phyloP scores from a whole-genome alignment of 768 basidiomycete species.

The Lactarius pseudohatsudake region DNA sequence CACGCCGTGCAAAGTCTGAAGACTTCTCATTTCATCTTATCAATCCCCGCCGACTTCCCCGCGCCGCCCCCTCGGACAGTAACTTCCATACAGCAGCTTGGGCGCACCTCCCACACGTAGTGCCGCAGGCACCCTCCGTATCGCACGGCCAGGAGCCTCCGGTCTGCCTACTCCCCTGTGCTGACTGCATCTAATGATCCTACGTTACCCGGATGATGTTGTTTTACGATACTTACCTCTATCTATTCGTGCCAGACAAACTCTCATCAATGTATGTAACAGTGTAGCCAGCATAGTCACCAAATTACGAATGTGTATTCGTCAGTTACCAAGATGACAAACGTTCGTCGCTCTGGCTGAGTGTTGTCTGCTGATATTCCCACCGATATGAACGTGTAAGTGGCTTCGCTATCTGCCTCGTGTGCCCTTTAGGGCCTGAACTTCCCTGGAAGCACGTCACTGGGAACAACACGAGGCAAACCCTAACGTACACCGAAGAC shows the following conservation, averaged over 20 bases:
- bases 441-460: slow-evolving; percentile 21
- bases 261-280: slow-evolving; percentile 12
- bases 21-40: slow-evolving; percentile 19
- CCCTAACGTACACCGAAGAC: slow-evolving; percentile 23
- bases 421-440: slow-evolving; percentile 18
- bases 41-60: slow-evolving; percentile 7
- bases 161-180: neutral
- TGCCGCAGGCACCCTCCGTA: slow-evolving; percentile 8
- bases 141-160: slow-evolving; percentile 10
- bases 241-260: slow-evolving; percentile 13
- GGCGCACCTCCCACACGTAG: slow-evolving; percentile 22
- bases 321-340: slow-evolving; percentile 20
- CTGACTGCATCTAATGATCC: slow-evolving; percentile 12
- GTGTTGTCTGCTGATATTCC: slow-evolving; percentile 22
- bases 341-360: neutral
- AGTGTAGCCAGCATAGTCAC: slow-evolving; percentile 23
- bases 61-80: slow-evolving; percentile 14
- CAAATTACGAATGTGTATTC: slow-evolving; percentile 21
- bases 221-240: slow-evolving; percentile 23
- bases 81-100: slow-evolving; percentile 9
- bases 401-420: slow-evolving; percentile 23
- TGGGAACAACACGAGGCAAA: slow-evolving; percentile 16
- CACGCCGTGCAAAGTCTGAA: slow-evolving; percentile 12
- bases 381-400: slow-evolving; percentile 28
- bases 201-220: slow-evolving; percentile 12